Evolutionary conservation across 805 yeast genomes (phyloP).

Genomic region (Saccharomycopsis vini): DNA sequence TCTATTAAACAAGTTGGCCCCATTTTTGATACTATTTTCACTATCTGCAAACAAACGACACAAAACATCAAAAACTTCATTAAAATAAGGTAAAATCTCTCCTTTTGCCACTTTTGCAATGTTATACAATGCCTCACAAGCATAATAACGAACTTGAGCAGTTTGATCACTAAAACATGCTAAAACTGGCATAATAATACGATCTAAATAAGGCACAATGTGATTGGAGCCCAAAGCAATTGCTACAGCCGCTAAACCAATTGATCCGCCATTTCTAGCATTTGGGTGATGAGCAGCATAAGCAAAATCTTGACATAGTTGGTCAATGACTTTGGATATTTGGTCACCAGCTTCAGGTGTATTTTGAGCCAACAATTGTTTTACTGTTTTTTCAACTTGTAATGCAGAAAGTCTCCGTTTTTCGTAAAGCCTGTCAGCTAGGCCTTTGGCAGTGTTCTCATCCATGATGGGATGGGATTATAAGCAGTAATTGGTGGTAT

Average conservation of each 20-base stretch:
- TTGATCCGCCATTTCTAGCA: slow-evolving; percentile 91
- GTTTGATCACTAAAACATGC: slow-evolving; percentile 97
- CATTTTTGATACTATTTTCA: slow-evolving; percentile 86
- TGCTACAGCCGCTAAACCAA: slow-evolving; percentile 92
- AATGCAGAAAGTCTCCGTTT: slow-evolving; percentile 71
- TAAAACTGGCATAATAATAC: slow-evolving; percentile 83
- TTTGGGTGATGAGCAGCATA: slow-evolving; percentile 78
- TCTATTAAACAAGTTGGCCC: slow-evolving; percentile 87
- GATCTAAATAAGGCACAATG: slow-evolving; percentile 74
- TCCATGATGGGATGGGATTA: no score
- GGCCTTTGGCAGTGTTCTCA: slow-evolving; percentile 55
- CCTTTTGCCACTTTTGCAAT: slow-evolving; percentile 96
- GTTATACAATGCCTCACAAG: slow-evolving; percentile 91
- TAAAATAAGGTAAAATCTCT: slow-evolving; percentile 82
- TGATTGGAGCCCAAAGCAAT: slow-evolving; percentile 83
- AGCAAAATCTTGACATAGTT: slow-evolving; percentile 67
- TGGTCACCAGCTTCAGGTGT: slow-evolving; percentile 51
- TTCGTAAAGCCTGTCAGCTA: slow-evolving; percentile 67
- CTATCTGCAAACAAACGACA: slow-evolving; percentile 86
- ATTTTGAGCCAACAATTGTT: slow-evolving; percentile 52
- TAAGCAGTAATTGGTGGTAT: no score
- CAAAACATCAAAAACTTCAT: slow-evolving; percentile 88
- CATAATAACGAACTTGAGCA: slow-evolving; percentile 93
- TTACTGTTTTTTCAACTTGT: slow-evolving; percentile 69
- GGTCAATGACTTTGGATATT: slow-evolving; percentile 52